Base-by-base conservation (phyloP, 2,329 filamentous ascomycete species). In the Amauroascus niger region DNA sequence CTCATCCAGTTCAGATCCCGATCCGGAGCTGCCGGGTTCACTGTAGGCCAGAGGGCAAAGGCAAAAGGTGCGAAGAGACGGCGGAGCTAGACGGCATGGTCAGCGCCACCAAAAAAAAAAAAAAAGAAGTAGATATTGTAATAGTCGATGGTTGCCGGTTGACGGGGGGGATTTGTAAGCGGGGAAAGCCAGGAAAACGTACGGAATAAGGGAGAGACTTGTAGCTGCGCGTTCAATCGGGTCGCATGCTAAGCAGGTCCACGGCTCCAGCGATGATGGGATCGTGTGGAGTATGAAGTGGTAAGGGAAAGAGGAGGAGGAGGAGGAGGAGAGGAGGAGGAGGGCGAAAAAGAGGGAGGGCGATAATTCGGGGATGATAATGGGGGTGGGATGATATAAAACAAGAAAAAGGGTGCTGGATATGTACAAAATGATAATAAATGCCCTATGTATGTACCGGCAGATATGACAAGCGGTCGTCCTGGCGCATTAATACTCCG, bases 1-100 rank as follows among this genome's bases (percentile, higher is more conserved):
- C 46, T 49, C 46, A 49, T 47, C 18, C 44, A 47, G 28, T 47
- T 47, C 28, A 28, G 13, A 35, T 47, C 28, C 44, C 28, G 16
- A 33, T 35, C 44, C 44, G 30, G 22, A 47, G 44, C 44, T 11
- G 44, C 44, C n/a, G 44, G 3, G 41, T 44, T 11, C n/a, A n/a
- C 41, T 20, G 41, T 28, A 26, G 20, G 18, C 41, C 24, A 28
- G 41, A 46, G 40, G 24, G 22, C 40, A 3, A 20, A 20, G 2
- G 41, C 14, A 39, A n/a, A 39, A 18, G n/a, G n/a, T 5, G 7
- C 32, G 18, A 18, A 18, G n/a, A 11, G 28, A 30, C 28, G 28
- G 35, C 4, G 35, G 13, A 39, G 13, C 13, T 39, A 39, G 2
- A 18, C 5, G 5, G 35, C 6, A 39, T 2, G 14, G 33, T 35